Base-by-base conservation (phyloP, 2,329 filamentous ascomycete genomes). In the Cladosporium sp. region DNA sequence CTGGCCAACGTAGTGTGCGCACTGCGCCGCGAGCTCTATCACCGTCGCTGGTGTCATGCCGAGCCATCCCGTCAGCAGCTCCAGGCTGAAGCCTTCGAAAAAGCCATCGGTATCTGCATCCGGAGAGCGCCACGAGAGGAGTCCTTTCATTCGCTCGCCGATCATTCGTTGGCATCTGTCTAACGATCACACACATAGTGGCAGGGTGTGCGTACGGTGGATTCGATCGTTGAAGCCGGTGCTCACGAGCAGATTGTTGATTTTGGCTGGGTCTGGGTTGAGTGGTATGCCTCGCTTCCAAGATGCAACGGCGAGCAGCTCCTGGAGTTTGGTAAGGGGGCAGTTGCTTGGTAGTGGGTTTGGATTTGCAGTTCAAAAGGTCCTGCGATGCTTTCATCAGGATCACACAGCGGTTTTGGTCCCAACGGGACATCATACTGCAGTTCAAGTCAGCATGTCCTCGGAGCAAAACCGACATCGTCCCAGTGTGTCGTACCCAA, bases 391-490 rank as follows among this genome's bases (percentile, higher is more conserved):
- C 0, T 46, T 46, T 3, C 0, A 10, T 46, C n/a, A 13, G 10
- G n/a, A n/a, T 5, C n/a, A 21, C 8, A 2, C 39, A 13, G 10
- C n/a, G n/a, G n/a, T n/a, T n/a, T n/a, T 3, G 16, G 2, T 23
- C 1, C n/a, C 10, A 46, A n/a, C 39, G 18, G 34, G 13, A 36
- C 16, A 16, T 2, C n/a, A 5, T 46, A 46, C 39, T 46, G 3
- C n/a, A 21, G 3, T 0, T 8, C 10, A 23, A 46, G 10, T 46
- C 39, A 46, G 39, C 39, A 13, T 21, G 1, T 10, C 11, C n/a
- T 11, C n/a, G 13, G 39, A 46, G 1, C 0, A 21, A 21, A 5
- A 1, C n/a, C 1, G 0, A 23, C 5, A n/a, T 13, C 2, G 39
- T 11, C n/a, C 10, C 3, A n/a, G 8, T 46, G 10, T 21, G 8